Evolutionary conservation across 441 rosid species (phyloP), one percentile per base, ranked within the genome.

Genomic region (California macrophylla): DNA sequence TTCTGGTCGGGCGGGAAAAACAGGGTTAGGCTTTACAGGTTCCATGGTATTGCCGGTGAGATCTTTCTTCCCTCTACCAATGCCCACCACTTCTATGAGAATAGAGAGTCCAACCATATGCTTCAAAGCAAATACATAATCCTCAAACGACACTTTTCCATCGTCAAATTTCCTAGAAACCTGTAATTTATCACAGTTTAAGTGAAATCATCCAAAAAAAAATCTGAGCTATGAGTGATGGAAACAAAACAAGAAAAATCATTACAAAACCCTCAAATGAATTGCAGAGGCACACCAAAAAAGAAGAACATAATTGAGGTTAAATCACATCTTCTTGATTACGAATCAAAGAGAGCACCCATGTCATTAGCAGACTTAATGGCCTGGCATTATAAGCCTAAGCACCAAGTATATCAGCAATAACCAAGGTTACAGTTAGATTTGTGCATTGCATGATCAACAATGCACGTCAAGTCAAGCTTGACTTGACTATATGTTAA

Each of bases 31-130:
- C 78, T 80, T 88, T 21, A 71, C 18, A 30, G 90, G 84, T 77
- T 88, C 95, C 68, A 81, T 54, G 40, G 85, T 76, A n/a, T 76
- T 75, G 74, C 83, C 76, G 8, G 90, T 87, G 70, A 92, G 87
- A 76, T 92, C 98, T 76, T 77, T 82, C 75, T 86, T 90, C 71
- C 93, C 92, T 77, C 82, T 87, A 62, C 98, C 95, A 68, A 90
- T 86, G 61, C 85, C 88, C n/a, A 89, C 81, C 20, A 87, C 95
- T 71, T 84, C 86, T 15, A 86, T 75, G 29, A 92, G 82, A 66
- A 70, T 50, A 66, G 62, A 76, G 26, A 80, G 29, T 29, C 95
- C 90, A 15, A 82, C 87, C 20, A 67, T 68, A 7, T 72, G 64
- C 80, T 85, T 88, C 74, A 92, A 70, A 52, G 79, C 67, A 78